Conservation (phyloP, 495 filamentous ascomycete species). For the Rusavskia elegans region DNA sequence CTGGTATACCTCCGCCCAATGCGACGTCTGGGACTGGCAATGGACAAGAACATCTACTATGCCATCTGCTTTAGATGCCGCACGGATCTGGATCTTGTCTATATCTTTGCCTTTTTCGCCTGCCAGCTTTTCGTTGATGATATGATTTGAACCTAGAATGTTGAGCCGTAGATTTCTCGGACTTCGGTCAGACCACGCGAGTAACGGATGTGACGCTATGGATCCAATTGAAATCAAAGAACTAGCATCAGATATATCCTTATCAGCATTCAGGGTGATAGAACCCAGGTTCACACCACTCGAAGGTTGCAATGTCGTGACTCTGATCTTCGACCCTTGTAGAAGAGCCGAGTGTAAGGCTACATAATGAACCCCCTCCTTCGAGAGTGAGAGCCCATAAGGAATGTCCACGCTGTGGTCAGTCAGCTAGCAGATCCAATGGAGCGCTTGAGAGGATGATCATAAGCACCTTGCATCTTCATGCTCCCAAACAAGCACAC, state of each 20-base stretch:
- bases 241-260: conserved; percentile 47
- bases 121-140: conserved; percentile 32
- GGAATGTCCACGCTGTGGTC: conserved; percentile 45
- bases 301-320: conserved; percentile 51
- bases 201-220: conserved; percentile 66
- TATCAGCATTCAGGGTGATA: conserved; percentile 51
- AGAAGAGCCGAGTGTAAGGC: conserved; percentile 51
- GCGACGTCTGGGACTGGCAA: conserved; percentile 49
- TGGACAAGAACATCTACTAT: conserved; percentile 74
- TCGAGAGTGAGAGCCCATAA: conserved; percentile 63
- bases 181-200: conserved; percentile 64
- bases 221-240: conserved; percentile 67
- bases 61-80: conserved; percentile 51
- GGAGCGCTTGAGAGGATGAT: neutral
- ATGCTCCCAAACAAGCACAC: conserved; percentile 65
- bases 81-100: conserved; percentile 52
- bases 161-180: conserved; percentile 59
- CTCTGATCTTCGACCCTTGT: conserved; percentile 55
- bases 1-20: conserved; percentile 78
- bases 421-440: conserved; percentile 8
- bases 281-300: conserved; percentile 49
- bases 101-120: conserved; percentile 41
- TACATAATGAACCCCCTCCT: conserved; percentile 59
- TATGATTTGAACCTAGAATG: conserved; percentile 57
- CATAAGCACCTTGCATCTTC: conserved; percentile 37